Conservation (phyloP, 345 rosid genomes). For the Mangifera indica region DNA sequence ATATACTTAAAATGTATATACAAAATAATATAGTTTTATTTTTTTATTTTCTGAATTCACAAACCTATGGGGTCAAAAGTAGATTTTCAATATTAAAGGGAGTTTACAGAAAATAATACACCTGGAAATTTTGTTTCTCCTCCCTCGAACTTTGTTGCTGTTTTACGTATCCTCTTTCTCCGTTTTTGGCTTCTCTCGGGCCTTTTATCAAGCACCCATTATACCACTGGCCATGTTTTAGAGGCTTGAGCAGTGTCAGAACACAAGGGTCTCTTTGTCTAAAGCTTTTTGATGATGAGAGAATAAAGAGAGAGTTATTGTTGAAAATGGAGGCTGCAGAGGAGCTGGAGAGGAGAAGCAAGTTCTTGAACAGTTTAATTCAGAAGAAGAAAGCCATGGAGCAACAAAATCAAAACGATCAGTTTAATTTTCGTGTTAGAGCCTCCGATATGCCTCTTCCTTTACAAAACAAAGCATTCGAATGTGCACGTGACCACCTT, state of each 20-base stretch:
- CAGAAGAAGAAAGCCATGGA: conserved; percentile 84
- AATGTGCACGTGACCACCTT: conserved; percentile 72
- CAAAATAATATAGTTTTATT: too few species aligned
- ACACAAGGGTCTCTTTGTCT: neutral
- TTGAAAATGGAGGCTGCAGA: conserved; percentile 72
- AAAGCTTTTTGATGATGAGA: conserved; percentile 30
- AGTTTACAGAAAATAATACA: neutral
- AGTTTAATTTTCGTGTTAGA: conserved; percentile 65
- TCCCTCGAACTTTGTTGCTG: neutral
- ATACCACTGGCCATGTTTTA: conserved; percentile 17
- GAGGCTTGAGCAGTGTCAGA: conserved; percentile 1
- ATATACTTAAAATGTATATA: too few species aligned
- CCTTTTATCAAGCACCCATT: conserved; percentile 31
- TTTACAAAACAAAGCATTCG: conserved; percentile 69
- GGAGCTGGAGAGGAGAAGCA: conserved; percentile 91
- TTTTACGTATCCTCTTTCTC: neutral
- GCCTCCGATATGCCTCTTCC: conserved; percentile 83
- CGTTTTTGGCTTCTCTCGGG: conserved; percentile 18
- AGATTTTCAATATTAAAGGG: too few species aligned
- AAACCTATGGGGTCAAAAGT: too few species aligned
- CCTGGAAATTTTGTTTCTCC: neutral
- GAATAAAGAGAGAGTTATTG: conserved; percentile 1
- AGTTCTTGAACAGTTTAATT: conserved; percentile 79
- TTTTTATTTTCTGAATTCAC: too few species aligned
- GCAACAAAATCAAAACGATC: conserved; percentile 52